Conservation (phyloP, 441 rosid species). For the Pelargonium myrrhifolium region DNA sequence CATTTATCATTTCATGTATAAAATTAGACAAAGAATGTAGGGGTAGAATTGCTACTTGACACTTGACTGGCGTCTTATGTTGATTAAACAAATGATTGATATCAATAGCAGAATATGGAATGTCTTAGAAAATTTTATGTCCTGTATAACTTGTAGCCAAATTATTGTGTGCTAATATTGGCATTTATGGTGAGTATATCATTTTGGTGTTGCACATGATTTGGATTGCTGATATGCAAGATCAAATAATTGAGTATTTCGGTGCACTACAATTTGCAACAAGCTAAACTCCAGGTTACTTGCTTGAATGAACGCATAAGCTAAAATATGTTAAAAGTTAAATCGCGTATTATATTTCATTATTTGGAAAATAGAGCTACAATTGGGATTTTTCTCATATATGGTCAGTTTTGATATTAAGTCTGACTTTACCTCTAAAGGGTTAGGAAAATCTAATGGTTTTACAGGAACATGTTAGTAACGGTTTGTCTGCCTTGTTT, state of each 20-base stretch:
- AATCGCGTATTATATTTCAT: not conserved
- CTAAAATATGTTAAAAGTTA: not conserved
- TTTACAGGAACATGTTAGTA: not conserved
- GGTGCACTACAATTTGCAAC: not conserved
- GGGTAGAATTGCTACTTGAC: too few species aligned
- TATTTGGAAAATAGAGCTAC: not conserved
- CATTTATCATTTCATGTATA: too few species aligned
- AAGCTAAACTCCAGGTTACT: not conserved
- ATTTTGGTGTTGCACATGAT: not conserved
- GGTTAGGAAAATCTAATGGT: not conserved
- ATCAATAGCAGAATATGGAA: too few species aligned
- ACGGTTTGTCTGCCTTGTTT: not conserved
- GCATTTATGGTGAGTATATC: not conserved
- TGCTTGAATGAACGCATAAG: not conserved
- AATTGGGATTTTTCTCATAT: not conserved
- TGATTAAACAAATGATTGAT: too few species aligned
- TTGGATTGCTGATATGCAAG: not conserved
- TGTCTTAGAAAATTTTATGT: too few species aligned
- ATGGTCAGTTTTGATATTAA: not conserved
- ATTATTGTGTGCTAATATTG: too few species aligned
- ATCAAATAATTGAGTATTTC: not conserved
- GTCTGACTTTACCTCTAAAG: not conserved
- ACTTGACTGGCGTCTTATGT: too few species aligned
- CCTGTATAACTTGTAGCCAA: too few species aligned
- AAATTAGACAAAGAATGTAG: too few species aligned